A percentile compares a stretch with the other conserved stretches of the same genome.
These are phyloP conservation scores for Solanum microdontum DNA, from an alignment of 257 asterid species.

Conservation along the genomic window DNA sequence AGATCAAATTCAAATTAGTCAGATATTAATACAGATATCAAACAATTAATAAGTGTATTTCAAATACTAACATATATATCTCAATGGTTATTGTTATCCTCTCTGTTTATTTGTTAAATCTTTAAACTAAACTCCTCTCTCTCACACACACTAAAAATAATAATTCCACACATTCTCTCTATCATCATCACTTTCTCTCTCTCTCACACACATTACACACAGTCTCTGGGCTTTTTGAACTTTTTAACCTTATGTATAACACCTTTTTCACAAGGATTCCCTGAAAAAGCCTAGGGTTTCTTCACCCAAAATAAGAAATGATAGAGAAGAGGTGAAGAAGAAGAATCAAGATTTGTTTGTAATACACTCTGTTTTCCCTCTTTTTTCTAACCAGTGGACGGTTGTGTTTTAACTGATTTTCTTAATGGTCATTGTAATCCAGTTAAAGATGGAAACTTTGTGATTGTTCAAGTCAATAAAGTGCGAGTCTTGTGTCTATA, in stretches of 20 bases:
- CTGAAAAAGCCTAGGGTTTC: conserved; percentile 28
- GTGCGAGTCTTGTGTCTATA: conserved; percentile 38
- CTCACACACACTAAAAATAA: conserved; percentile 1
- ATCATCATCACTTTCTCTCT: neutral
- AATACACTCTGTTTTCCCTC: neutral
- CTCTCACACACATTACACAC: conserved; percentile 7
- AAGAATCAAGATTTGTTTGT: neutral
- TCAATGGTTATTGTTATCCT: neutral
- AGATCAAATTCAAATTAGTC: too few relatives aligned
- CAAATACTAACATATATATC: neutral
- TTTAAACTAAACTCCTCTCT: neutral
- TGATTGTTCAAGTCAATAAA: conserved; percentile 32
- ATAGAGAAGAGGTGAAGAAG: neutral
- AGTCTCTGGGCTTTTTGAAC: conserved; percentile 18
- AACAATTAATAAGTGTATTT: too few relatives aligned
- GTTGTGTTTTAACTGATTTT: neutral
- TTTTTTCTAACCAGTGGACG: neutral
- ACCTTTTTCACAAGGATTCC: conserved; percentile 48
- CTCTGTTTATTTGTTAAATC: neutral
- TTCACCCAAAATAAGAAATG: neutral
- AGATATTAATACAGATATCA: too few relatives aligned
- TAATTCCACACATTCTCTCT: neutral
- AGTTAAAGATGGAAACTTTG: neutral
- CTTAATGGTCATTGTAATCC: neutral
- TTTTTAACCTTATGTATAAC: conserved; percentile 10